Base-by-base conservation (phyloP, 805 yeast genomes). In the Pichia eremophila region DNA sequence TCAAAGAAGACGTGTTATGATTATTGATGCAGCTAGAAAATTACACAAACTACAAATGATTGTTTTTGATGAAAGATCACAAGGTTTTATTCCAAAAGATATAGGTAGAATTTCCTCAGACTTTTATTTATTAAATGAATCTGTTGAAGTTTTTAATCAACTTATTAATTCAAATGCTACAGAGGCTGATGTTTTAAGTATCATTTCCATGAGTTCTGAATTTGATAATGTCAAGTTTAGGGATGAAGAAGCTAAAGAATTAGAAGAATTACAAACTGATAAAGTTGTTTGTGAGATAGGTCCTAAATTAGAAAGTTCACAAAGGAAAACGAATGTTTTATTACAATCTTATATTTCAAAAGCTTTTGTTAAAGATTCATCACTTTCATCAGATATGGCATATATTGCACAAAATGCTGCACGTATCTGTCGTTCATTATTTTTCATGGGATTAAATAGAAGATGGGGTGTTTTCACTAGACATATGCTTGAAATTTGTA, bases 391-490 rank as follows among this genome's bases (percentile, higher is more conserved):
- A 0, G 99, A 93, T 64, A 74, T 86, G 43, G 85, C 87, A 52
- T 93, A 93, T 62, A 95, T 93, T 48, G 97, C 98, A 1, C 99
- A 93, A 59, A 93, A 93, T 59, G 77, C 97, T 4, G 88, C 91
- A 1, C 81, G 99, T 70, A 91, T 93, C 34, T 79, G 95, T 54
- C 77, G 98, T 27, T 96, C 99, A 0, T 70, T 95, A 43, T 89
- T 93, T 56, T 67, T 90, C 52, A 80, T 93, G 51, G 95, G 95
- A 36, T 69, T 93, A 35, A 85, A 87, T 58, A 72, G 99, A 55
- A 72, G 95, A 49, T 93, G 99, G 99, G 96, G 98, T 1, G 63
- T 68, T 8, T 80, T 89, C 51, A 74, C 93, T 44, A 77, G 80
- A 47, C 75, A 83, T 7, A 75, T 90, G 76, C 67, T 93, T 29